Conservation (phyloP, 176 grass and related monocot genomes). For the Phyllostachys edulis region DNA sequence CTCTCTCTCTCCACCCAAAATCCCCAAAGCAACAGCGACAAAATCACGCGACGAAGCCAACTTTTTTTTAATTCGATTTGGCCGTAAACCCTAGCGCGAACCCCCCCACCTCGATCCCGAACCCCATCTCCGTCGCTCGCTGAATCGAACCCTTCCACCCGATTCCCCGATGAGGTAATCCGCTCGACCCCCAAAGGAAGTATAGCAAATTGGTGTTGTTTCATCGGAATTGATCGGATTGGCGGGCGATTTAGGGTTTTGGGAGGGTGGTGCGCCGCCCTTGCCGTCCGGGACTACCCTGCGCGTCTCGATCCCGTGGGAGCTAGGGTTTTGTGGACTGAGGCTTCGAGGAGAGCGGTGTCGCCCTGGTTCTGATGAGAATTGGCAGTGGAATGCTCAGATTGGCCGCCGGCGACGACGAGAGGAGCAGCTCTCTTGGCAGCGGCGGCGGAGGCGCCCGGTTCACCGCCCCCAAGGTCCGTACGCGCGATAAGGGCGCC, state of each 20-base stretch:
- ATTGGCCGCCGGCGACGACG: conserved; percentile 58
- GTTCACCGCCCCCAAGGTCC: conserved; percentile 63
- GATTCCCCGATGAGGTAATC: conserved; percentile 36
- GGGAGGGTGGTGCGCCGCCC: conserved; percentile 24
- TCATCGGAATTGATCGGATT: conserved; percentile 13
- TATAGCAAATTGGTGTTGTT: conserved; percentile 8
- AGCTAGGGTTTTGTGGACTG: conserved; percentile 42
- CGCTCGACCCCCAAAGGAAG: neutral
- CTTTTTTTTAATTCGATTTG: neutral
- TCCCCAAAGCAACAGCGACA: conserved; percentile 6
- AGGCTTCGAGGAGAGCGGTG: conserved; percentile 22
- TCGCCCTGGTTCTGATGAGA: conserved; percentile 71
- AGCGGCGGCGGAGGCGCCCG: conserved; percentile 46
- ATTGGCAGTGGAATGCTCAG: conserved; percentile 79
- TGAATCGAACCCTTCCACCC: neutral
- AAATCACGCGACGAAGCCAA: conserved; percentile 9
- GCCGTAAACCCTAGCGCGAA: conserved; percentile 8
- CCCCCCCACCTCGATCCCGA: neutral
- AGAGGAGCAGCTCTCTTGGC: conserved; percentile 57
- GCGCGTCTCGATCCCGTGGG: conserved; percentile 25
- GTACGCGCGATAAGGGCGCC: conserved; percentile 66
- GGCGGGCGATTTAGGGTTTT: conserved; percentile 10
- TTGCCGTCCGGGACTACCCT: neutral
- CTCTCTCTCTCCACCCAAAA: conserved; percentile 12
- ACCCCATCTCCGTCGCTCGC: neutral